Conservation (phyloP, 169 alveolate species). For the Cryptosporidium tyzzeri region DNA sequence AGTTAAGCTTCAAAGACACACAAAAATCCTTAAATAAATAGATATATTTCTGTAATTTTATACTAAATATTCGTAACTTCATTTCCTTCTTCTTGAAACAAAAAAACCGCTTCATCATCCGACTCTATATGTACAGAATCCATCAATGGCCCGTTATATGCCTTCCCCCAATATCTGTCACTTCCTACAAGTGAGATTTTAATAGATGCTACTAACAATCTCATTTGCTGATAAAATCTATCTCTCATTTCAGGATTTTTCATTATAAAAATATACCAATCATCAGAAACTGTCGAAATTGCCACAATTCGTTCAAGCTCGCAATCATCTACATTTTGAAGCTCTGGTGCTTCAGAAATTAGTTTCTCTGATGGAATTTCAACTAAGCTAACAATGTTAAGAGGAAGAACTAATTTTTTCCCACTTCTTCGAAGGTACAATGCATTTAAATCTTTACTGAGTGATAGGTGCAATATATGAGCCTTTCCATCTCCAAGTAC, state of each 20-base stretch:
- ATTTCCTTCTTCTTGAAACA: constrained; percentile 65
- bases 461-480: constrained; percentile 47
- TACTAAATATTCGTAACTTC: constrained; percentile 7
- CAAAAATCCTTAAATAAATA: neutral
- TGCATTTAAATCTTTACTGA: constrained; percentile 54
- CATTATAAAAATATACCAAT: constrained; percentile 73
- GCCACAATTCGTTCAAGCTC: constrained; percentile 63
- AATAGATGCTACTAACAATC: constrained; percentile 60
- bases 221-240: constrained; percentile 65
- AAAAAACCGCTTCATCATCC: constrained; percentile 28
- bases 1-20: neutral
- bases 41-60: neutral
- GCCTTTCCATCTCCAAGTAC: constrained; percentile 74
- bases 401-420: constrained; percentile 54
- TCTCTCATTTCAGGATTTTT: constrained; percentile 66
- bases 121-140: constrained; percentile 66
- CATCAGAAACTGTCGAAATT: constrained; percentile 69
- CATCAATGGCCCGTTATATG: constrained; percentile 36
- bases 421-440: constrained; percentile 66
- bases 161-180: constrained; percentile 69
- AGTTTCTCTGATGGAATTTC: constrained; percentile 47
- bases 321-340: constrained; percentile 47
- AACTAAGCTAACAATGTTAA: constrained; percentile 38
- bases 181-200: constrained; percentile 54
- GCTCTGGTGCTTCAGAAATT: constrained; percentile 63